Evolutionary conservation across 371 early-diverging fungal genomes (phyloP).

Genomic region (Mortierella sp.): DNA sequence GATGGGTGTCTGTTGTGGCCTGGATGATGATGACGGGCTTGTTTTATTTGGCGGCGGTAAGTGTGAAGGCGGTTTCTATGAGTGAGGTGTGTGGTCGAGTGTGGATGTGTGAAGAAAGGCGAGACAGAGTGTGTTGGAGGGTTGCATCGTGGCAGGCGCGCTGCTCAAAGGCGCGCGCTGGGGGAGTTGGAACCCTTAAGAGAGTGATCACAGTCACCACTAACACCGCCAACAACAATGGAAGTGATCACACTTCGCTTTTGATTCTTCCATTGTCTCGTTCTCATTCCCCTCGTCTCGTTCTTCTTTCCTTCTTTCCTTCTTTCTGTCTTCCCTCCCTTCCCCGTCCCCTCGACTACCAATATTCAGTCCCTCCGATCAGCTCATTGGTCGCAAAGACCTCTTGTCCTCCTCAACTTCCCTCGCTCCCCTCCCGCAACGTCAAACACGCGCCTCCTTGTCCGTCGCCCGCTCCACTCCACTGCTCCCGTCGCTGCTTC

Average conservation of each 20-base stretch:
- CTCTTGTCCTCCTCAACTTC: constrained; percentile 6
- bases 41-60: not conserved
- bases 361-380: constrained; percentile 54
- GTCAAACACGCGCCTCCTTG: not conserved
- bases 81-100: constrained; percentile 12
- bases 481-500: constrained; percentile 3
- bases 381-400: constrained; percentile 51
- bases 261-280: not conserved
- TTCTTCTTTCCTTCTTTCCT: not conserved
- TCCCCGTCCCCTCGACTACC: constrained; percentile 29
- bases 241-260: not conserved
- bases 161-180: not conserved
- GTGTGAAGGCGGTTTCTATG: not conserved
- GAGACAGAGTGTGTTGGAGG: not conserved
- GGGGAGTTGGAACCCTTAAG: not conserved
- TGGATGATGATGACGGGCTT: not conserved
- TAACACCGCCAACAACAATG: not conserved
- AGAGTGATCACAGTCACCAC: not conserved
- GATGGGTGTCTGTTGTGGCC: not conserved
- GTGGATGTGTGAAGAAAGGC: not conserved
- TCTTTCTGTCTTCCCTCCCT: constrained; percentile 7
- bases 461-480: constrained; percentile 16
- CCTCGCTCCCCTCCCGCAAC: not conserved
- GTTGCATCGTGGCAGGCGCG: not conserved
- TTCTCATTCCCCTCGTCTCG: not conserved